Base-by-base conservation (phyloP, 257 asterid genomes). In the Fraxinus excelsior region DNA sequence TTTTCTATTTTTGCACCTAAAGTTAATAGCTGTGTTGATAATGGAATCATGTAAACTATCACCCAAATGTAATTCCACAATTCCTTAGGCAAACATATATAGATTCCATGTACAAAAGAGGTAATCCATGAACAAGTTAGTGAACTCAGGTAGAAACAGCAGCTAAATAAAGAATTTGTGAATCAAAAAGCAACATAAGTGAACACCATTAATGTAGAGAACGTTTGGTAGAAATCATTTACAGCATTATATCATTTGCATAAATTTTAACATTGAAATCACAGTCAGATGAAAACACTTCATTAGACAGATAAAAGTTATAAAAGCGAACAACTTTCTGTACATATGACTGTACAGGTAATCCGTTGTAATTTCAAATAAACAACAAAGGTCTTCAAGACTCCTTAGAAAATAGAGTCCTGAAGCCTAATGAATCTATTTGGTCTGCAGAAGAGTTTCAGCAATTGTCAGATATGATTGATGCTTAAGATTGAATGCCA, bases 261-360 rank as follows among this genome's bases (percentile, higher is more conserved):
- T 58, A 66, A 46, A 78, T 68, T 19, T 44, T 3, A 28, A 70
- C 74, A 64, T 5, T 58, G 51, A 53, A 77, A 76, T 42, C 65
- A 68, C 32, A 25, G 7, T 73, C 40, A 26, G 73, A 70, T 35
- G 70, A 60, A 78, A 81, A 78, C 69, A 82, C 38, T 66, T 74
- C 74, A 65, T 19, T 71, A 75, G 70, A 64, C 6, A 53, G 32
- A 29, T 65, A 67, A 81, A 81, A 71, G 81, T 75, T 70, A 35
- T 53, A 58, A 77, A 72, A 76, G 64, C 76, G 46, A 76, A 69
- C 56, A 23, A 58, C 73, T 58, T 82, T 78, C 88, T 82, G 86
- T 84, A 84, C 86, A 83, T 83, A 80, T 71, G 70, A 81, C 85
- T 84, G 86, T 80, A 84, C 85, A 82, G 31, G 62, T 71, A 72